Evolutionary conservation across 2,329 filamentous ascomycete species (phyloP).

Genomic region (Simplicillium sp.): DNA sequence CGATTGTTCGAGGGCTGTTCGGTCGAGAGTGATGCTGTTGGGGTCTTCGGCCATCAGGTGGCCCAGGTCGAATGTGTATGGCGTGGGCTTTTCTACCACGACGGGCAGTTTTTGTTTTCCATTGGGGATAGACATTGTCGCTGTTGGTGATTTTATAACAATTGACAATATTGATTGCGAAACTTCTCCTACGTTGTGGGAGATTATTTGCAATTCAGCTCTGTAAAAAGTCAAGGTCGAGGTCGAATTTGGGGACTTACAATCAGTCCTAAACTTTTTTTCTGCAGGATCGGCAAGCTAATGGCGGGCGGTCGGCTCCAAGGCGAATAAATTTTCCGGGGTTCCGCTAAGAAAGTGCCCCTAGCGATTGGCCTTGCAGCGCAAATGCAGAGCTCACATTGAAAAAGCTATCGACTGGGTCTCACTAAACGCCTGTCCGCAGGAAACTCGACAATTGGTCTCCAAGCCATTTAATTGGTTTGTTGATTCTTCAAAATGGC

Average conservation of each 20-base stretch:
- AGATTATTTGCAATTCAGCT: not conserved
- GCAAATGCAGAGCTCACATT: not conserved
- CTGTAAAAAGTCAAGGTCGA: no score
- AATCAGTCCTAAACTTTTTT: slow-evolving; percentile 6
- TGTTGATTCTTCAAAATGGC: no score
- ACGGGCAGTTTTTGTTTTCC: slow-evolving; percentile 46
- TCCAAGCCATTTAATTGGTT: no score
- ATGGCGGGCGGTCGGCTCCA: not conserved
- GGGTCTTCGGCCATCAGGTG: slow-evolving; percentile 79
- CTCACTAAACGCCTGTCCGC: not conserved
- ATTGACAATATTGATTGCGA: not conserved
- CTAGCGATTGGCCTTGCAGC: not conserved
- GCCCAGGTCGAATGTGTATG: slow-evolving; percentile 88
- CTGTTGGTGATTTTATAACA: not conserved
- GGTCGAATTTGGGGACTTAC: not conserved
- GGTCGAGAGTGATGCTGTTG: slow-evolving; percentile 62
- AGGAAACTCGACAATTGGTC: not conserved
- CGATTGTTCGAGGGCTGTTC: slow-evolving; percentile 49
- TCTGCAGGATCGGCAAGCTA: slow-evolving; percentile 5
- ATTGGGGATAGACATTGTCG: slow-evolving; percentile 23
- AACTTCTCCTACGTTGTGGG: not conserved
- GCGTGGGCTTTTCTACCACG: slow-evolving; percentile 70
- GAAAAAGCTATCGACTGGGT: not conserved
- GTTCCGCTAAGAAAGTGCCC: not conserved
- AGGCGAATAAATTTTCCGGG: not conserved